Conservation (phyloP, 192 early-diverging fungal species). For the Piromyces sp. region DNA sequence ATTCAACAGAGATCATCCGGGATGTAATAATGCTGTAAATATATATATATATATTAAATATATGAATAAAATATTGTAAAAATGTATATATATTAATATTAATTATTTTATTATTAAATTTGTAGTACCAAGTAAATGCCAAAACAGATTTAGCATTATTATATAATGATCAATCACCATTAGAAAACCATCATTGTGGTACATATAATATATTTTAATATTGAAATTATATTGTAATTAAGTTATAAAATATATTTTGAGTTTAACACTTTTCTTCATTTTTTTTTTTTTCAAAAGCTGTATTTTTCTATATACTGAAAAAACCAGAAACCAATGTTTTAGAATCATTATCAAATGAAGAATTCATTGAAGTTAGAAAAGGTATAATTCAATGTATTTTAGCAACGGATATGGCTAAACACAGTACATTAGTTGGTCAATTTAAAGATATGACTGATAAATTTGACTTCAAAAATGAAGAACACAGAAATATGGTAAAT, state of each 20-base stretch:
- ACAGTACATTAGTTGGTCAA: constrained; percentile 8
- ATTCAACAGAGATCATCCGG: too few relatives aligned
- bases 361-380: constrained; percentile 12
- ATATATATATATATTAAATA: too few relatives aligned
- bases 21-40: too few relatives aligned
- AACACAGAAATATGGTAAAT: constrained; percentile 17
- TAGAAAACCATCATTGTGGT: constrained; percentile 32
- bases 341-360: not conserved
- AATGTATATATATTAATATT: too few relatives aligned
- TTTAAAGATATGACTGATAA: constrained; percentile 8
- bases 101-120: too few relatives aligned
- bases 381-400: constrained; percentile 26
- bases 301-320: not conserved
- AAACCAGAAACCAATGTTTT: not conserved
- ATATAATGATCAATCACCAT: constrained; percentile 24
- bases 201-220: not conserved
- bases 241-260: too few relatives aligned
- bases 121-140: not conserved
- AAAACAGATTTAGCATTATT: constrained; percentile 14
- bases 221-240: too few relatives aligned
- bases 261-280: too few relatives aligned
- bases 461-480: constrained; percentile 20
- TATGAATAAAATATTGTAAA: too few relatives aligned
- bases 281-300: not conserved
- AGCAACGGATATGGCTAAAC: constrained; percentile 29